These are phyloP conservation scores for Pseudocercospora eumusae DNA, from an alignment of 2,329 filamentous ascomycete species.

Conservation along the genomic window DNA sequence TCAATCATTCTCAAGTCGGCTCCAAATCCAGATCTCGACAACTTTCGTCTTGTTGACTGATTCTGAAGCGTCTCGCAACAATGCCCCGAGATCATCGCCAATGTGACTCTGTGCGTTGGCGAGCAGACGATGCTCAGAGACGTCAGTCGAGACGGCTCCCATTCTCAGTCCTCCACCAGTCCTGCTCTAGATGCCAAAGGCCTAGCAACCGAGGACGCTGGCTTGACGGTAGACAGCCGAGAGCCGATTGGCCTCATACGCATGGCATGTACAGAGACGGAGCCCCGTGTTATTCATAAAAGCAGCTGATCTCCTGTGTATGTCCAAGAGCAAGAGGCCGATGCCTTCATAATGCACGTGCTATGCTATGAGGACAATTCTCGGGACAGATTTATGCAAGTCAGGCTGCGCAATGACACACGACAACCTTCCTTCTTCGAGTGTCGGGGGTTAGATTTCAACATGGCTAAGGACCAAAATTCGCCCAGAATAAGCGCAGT, in stretches of 20 bases:
- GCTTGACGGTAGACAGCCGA: not conserved
- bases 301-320: not conserved
- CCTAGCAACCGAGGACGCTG: not conserved
- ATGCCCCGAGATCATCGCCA: no score
- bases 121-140: no score
- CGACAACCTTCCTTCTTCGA: not conserved
- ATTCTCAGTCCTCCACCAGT: no score
- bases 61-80: no score
- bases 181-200: no score
- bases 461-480: not conserved
- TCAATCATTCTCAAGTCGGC: not conserved
- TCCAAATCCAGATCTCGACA: no score
- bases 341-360: not conserved
- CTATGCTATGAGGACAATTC: not conserved
- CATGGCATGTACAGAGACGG: not conserved
- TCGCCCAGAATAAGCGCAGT: not conserved
- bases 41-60: no score
- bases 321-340: not conserved
- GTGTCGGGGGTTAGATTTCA: not conserved
- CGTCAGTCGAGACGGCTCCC: no score
- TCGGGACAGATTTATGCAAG: not conserved
- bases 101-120: no score
- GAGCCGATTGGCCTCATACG: not conserved
- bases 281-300: not conserved
- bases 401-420: not conserved